Evolutionary conservation across 306 rosid species (phyloP).

Genomic region (Trifolium fragiferum): DNA sequence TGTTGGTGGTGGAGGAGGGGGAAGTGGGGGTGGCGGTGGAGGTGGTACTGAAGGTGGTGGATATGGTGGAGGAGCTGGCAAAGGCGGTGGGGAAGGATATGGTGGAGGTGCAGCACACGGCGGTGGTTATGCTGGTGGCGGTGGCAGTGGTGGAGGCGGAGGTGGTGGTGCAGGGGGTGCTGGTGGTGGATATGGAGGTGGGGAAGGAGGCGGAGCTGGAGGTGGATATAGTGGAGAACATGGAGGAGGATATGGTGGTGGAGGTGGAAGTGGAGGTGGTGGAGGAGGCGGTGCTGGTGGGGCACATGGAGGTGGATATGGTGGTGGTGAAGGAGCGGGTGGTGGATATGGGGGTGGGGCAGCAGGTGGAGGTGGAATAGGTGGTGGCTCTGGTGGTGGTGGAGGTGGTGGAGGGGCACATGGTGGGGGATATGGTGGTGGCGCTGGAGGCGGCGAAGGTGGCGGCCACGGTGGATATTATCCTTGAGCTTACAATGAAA

Average conservation of each 20-base stretch:
- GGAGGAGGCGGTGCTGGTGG: slow-evolving; percentile 52
- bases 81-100: slow-evolving; percentile 53
- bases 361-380: slow-evolving; percentile 39
- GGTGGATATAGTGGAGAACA: slow-evolving; percentile 46
- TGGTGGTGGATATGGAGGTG: slow-evolving; percentile 46
- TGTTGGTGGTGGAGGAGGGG: slow-evolving; percentile 44
- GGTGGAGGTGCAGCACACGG: slow-evolving; percentile 39
- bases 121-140: slow-evolving; percentile 41
- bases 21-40: slow-evolving; percentile 48
- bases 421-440: slow-evolving; percentile 49
- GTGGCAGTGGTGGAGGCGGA: slow-evolving; percentile 40
- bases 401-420: slow-evolving; percentile 46
- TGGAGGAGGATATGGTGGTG: slow-evolving; percentile 44
- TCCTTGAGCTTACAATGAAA: slow-evolving; percentile 43
- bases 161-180: slow-evolving; percentile 35
- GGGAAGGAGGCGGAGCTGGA: slow-evolving; percentile 44
- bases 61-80: slow-evolving; percentile 47
- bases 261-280: slow-evolving; percentile 38
- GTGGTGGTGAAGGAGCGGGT: slow-evolving; percentile 49
- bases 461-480: slow-evolving; percentile 56
- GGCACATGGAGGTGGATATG: slow-evolving; percentile 55
- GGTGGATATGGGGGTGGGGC: slow-evolving; percentile 47
- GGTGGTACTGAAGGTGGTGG: slow-evolving; percentile 47
- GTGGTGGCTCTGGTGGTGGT: slow-evolving; percentile 45
- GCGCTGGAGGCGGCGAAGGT: slow-evolving; percentile 49